Percentiles rank a stretch among this genome's conserved stretches.
These are phyloP conservation scores for Coleophoma eucalyptorum DNA, from an alignment of 2,329 filamentous ascomycete genomes.

Conservation along the genomic window DNA sequence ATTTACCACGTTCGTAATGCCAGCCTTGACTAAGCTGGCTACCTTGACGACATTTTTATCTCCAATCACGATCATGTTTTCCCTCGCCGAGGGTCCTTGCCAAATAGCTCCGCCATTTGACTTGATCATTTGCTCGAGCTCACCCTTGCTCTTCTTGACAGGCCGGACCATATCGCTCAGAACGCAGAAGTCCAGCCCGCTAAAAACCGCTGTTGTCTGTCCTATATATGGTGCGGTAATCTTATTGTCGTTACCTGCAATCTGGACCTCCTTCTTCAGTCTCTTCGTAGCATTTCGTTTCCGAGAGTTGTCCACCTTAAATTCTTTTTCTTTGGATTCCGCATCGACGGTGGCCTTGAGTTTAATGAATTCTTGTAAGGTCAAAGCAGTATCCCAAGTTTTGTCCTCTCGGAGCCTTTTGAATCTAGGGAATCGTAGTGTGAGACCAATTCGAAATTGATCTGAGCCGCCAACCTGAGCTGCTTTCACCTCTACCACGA, in stretches of 20 bases:
- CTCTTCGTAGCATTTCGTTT: slow-evolving; percentile 51
- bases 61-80: slow-evolving; percentile 68
- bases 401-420: slow-evolving; percentile 79
- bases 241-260: slow-evolving; percentile 64
- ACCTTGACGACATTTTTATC: slow-evolving; percentile 81
- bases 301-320: slow-evolving; percentile 69
- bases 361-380: slow-evolving; percentile 71
- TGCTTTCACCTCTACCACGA: slow-evolving; percentile 87
- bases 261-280: slow-evolving; percentile 64
- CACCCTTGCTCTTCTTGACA: slow-evolving; percentile 69
- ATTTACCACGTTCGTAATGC: slow-evolving; percentile 67
- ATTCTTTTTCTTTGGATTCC: slow-evolving; percentile 69
- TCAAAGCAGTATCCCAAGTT: slow-evolving; percentile 75
- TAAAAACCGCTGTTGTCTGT: slow-evolving; percentile 63
- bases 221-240: slow-evolving; percentile 49
- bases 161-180: slow-evolving; percentile 72
- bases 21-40: slow-evolving; percentile 73
- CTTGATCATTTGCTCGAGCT: slow-evolving; percentile 79
- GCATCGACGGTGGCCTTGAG: slow-evolving; percentile 66
- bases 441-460: slow-evolving; percentile 72
- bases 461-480: slow-evolving; percentile 72
- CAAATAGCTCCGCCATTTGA: slow-evolving; percentile 76
- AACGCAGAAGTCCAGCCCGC: slow-evolving; percentile 76
- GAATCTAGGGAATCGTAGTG: slow-evolving; percentile 88
- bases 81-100: slow-evolving; percentile 63